Conservation (phyloP, 1,284 basidiomycete genomes). For the Ustilago cynodontis region DNA sequence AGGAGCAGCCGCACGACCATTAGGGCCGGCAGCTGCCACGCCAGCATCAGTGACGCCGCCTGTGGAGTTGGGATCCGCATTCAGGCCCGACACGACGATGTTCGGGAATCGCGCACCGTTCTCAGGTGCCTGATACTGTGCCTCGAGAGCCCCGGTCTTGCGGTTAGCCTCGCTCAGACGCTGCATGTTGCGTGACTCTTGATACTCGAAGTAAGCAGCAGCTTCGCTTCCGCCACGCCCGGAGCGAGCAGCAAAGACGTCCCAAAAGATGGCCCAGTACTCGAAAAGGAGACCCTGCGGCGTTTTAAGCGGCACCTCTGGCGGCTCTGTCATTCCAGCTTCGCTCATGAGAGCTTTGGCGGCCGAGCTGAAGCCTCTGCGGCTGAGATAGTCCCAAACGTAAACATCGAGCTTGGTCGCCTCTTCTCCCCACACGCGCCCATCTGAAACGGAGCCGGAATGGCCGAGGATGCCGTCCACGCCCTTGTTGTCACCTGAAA, state of each 20-base stretch:
- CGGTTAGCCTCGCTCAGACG: constrained; percentile 45
- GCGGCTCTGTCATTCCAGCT: constrained; percentile 61
- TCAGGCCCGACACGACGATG: constrained; percentile 41
- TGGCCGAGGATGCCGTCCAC: constrained; percentile 27
- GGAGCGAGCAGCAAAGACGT: constrained; percentile 64
- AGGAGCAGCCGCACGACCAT: constrained; percentile 30
- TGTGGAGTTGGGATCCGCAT: constrained; percentile 22
- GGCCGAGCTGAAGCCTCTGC: constrained; percentile 59
- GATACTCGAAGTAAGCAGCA: constrained; percentile 58
- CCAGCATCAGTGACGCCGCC: constrained; percentile 9
- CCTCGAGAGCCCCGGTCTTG: constrained; percentile 49
- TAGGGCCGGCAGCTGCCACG: constrained; percentile 17
- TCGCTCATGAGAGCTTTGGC: constrained; percentile 65
- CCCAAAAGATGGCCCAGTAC: constrained; percentile 70
- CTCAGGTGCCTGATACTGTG: constrained; percentile 44
- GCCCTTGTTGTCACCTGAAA: constrained; percentile 17
- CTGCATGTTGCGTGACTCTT: constrained; percentile 61
- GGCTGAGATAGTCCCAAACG: constrained; percentile 68
- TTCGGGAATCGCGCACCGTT: constrained; percentile 51
- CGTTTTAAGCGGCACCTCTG: constrained; percentile 64
- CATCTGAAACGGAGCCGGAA: constrained; percentile 37
- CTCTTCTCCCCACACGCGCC: constrained; percentile 60
- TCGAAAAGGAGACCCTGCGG: constrained; percentile 67
- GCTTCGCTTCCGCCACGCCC: constrained; percentile 61
- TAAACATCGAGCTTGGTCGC: constrained; percentile 68